Evolutionary conservation across 2,329 filamentous ascomycete genomes (phyloP).

Genomic region (Colletotrichum zoysiae): DNA sequence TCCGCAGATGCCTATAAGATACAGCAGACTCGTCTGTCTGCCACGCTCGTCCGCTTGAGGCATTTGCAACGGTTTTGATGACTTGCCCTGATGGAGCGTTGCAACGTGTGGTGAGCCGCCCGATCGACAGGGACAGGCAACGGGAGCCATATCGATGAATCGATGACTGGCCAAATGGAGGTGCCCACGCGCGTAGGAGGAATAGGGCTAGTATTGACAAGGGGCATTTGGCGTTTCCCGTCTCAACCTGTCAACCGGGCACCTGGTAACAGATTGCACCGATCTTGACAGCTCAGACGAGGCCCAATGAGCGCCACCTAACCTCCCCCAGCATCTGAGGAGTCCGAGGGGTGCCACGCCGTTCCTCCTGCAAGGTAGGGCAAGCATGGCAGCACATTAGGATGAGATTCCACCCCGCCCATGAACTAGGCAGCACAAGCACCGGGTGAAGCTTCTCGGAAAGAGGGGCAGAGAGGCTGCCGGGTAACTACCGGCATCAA

Average conservation of each 20-base stretch:
- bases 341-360: neutral
- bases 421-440: no score
- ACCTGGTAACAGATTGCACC: slow-evolving; percentile 16
- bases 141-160: neutral
- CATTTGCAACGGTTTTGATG: neutral
- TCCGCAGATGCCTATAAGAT: neutral
- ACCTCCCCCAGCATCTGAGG: neutral
- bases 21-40: neutral
- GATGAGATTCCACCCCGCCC: neutral
- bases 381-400: neutral
- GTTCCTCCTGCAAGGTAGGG: neutral
- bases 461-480: neutral
- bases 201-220: neutral
- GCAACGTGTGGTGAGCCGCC: neutral
- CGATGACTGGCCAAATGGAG: neutral
- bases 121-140: slow-evolving; percentile 19
- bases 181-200: neutral
- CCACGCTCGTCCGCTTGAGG: neutral
- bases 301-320: slow-evolving; percentile 18
- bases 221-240: neutral
- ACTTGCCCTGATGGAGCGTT: neutral
- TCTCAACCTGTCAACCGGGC: slow-evolving; percentile 33
- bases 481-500: no score
- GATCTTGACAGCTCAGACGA: slow-evolving; percentile 12
- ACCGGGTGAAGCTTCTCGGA: neutral